Percentiles rank a stretch among this genome's conserved stretches.
Conservation (phyloP, 371 early-diverging fungal genomes). For the Mortierella sp. region DNA sequence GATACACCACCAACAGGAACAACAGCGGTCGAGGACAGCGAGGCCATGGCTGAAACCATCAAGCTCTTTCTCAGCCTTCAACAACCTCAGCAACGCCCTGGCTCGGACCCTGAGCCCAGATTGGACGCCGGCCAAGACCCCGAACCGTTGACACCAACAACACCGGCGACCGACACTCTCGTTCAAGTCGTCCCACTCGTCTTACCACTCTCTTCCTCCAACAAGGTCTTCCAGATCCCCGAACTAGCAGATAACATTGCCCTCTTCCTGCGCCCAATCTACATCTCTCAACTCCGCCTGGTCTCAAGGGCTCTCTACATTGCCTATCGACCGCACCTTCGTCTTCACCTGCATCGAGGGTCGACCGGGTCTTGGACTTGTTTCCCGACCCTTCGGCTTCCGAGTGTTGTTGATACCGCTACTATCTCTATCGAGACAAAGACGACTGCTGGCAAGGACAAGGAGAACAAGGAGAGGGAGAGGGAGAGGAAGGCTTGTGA, state of each 20-base stretch:
- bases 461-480: background rate
- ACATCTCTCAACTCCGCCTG: slow-evolving; percentile 35
- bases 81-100: background rate
- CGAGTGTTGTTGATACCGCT: background rate
- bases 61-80: background rate
- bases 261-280: slow-evolving; percentile 33
- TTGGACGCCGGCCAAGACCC: too few species aligned
- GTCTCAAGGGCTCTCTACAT: slow-evolving; percentile 35
- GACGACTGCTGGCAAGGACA: background rate
- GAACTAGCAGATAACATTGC: slow-evolving; percentile 42
- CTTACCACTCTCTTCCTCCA: slow-evolving; percentile 3
- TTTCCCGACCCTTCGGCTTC: slow-evolving; percentile 26
- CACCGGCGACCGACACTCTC: background rate
- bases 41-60: background rate
- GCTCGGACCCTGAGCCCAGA: too few species aligned
- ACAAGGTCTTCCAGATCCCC: slow-evolving; percentile 42
- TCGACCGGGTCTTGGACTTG: slow-evolving; percentile 44
- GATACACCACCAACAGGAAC: background rate
- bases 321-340: slow-evolving; percentile 35
- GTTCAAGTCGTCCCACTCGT: background rate
- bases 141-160: background rate
- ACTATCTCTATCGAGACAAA: background rate
- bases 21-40: background rate
- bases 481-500: background rate
- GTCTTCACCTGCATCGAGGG: slow-evolving; percentile 34